A percentile compares a stretch with the other conserved stretches of the same genome.
Evolutionary conservation across 495 filamentous ascomycete genomes (phyloP).

Genomic region (Penicillium canariense): DNA sequence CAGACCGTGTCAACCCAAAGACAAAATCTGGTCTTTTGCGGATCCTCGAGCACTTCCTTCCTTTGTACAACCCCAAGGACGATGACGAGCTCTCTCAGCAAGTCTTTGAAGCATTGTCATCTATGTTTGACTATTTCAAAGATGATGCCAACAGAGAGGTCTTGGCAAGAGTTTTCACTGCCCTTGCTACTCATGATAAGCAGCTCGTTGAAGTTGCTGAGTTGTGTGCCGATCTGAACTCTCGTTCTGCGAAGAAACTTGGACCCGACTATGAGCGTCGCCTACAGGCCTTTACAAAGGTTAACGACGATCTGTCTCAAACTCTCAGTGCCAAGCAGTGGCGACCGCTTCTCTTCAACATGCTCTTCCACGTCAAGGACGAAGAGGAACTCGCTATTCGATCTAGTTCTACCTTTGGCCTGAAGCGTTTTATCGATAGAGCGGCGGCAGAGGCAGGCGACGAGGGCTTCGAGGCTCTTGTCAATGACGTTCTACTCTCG

Average conservation of each 20-base stretch:
- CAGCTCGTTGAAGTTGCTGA: slow-evolving; percentile 61
- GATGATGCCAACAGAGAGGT: slow-evolving; percentile 70
- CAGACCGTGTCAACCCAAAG: slow-evolving; percentile 73
- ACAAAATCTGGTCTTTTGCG: slow-evolving; percentile 77
- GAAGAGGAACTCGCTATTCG: slow-evolving; percentile 85
- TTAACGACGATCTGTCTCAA: slow-evolving; percentile 56
- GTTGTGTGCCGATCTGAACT: slow-evolving; percentile 78
- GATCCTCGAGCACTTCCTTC: slow-evolving; percentile 72
- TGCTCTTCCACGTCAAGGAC: slow-evolving; percentile 83
- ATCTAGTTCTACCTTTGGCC: slow-evolving; percentile 74
- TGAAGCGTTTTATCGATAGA: slow-evolving; percentile 77
- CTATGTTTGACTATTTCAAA: slow-evolving; percentile 83
- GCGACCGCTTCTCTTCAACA: slow-evolving; percentile 86
- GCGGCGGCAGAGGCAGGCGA: slow-evolving; percentile 33
- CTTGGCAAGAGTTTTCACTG: slow-evolving; percentile 66
- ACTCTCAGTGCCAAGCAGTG: slow-evolving; percentile 73
- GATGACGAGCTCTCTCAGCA: slow-evolving; percentile 42
- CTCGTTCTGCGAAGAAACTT: slow-evolving; percentile 62
- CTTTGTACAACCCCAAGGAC: slow-evolving; percentile 54
- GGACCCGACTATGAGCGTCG: slow-evolving; percentile 85
- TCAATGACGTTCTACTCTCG: slow-evolving; percentile 66
- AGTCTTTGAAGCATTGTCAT: slow-evolving; percentile 62
- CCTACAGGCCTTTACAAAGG: slow-evolving; percentile 68
- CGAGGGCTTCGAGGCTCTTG: slow-evolving; percentile 49
- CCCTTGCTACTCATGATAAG: slow-evolving; percentile 61